Percentiles rank a stretch among this genome's conserved stretches.
Evolutionary conservation across 345 rosid genomes (phyloP).

Genomic region (Mercurialis annua): DNA sequence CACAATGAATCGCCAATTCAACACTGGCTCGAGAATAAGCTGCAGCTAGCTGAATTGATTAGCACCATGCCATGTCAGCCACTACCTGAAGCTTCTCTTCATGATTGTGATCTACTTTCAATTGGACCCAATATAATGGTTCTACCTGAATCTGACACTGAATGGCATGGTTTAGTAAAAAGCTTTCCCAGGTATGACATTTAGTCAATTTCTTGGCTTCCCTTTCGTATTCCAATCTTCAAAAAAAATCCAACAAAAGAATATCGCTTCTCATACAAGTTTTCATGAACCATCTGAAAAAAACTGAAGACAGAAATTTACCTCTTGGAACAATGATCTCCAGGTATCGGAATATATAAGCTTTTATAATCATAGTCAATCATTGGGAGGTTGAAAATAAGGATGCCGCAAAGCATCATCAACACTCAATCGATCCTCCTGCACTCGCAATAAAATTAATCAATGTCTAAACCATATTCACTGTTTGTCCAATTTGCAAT

Average conservation of each 20-base stretch:
- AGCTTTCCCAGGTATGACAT: background rate
- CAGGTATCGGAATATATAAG: background rate
- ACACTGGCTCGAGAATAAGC: too few relatives aligned
- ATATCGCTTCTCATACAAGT: background rate
- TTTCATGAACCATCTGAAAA: background rate
- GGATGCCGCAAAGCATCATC: constrained; percentile 81
- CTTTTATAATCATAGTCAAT: too few relatives aligned
- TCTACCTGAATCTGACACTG: background rate
- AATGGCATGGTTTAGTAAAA: background rate
- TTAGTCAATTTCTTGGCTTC: background rate
- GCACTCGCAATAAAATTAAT: constrained; percentile 15
- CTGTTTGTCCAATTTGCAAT: background rate
- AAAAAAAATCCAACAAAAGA: background rate
- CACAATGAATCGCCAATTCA: too few relatives aligned
- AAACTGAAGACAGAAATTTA: background rate
- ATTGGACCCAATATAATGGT: background rate
- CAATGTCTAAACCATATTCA: background rate
- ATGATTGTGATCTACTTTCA: too few relatives aligned
- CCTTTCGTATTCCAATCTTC: background rate
- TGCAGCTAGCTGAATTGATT: too few relatives aligned
- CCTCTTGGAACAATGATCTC: background rate
- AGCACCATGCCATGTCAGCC: too few relatives aligned
- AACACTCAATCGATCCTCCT: constrained; percentile 68
- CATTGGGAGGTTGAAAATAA: constrained; percentile 47
- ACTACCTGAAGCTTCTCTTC: too few relatives aligned